Evolutionary conservation across 495 filamentous ascomycete genomes (phyloP).

Genomic region (Durotheca rogersii): DNA sequence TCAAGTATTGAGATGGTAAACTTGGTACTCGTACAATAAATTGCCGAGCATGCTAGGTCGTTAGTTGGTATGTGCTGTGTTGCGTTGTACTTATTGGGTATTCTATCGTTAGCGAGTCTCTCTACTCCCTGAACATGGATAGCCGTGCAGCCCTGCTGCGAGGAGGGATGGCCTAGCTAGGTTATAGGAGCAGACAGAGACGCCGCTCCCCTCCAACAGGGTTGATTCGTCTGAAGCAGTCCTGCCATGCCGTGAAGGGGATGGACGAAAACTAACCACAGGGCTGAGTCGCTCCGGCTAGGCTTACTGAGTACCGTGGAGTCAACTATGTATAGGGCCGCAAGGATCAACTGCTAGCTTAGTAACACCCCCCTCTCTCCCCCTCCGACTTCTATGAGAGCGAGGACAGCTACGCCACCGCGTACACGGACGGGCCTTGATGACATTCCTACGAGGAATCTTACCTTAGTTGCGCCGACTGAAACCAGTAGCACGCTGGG

Average conservation of each 20-base stretch:
- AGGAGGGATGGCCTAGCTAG: background rate
- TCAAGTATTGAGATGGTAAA: background rate
- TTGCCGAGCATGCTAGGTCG: too few species aligned
- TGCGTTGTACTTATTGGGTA: background rate
- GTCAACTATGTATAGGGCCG: background rate
- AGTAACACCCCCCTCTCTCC: background rate
- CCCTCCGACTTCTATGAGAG: background rate
- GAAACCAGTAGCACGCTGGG: background rate
- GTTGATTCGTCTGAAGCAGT: background rate
- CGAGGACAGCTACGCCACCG: slow-evolving; percentile 7
- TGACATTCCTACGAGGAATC: slow-evolving; percentile 1
- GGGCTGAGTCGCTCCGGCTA: background rate
- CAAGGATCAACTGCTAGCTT: background rate
- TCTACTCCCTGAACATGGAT: background rate
- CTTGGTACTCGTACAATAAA: too few species aligned
- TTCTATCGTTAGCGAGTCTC: background rate
- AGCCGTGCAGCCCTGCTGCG: background rate
- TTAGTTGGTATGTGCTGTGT: too few species aligned
- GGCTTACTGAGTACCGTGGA: background rate
- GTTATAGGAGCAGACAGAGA: background rate
- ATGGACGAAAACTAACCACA: background rate
- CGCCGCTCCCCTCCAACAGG: too few species aligned
- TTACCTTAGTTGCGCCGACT: slow-evolving; percentile 2
- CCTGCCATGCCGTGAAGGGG: background rate
- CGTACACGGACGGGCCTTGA: slow-evolving; percentile 1